Evolutionary conservation across 163 green algal species (phyloP), one percentile per base, ranked within the genome.

Genomic region (Trebouxiophyceae sp.): DNA sequence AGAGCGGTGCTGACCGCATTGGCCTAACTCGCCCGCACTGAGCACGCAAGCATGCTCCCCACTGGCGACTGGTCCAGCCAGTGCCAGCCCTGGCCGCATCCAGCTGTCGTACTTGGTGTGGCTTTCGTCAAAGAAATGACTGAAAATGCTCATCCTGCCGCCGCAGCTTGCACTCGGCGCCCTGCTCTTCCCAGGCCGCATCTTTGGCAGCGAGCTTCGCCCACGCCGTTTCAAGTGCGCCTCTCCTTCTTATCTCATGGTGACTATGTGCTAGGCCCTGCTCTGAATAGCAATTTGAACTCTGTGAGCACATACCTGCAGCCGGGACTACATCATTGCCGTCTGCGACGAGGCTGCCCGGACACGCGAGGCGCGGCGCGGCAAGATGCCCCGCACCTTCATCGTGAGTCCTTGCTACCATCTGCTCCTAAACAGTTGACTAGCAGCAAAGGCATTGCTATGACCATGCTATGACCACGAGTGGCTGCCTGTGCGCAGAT

Each of bases 201-300:
- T 83, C 33, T 22, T 83, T 12, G 76, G 76, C 27, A 81, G 46
- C 4, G 76, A 81, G 56, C 54, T 71, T 4, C 61, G 73, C 4
- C 76, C 76, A 4, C 63, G 76, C 32, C 70, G 59, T 29, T 83
- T 65, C 61, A 81, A 75, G 75, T 81, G 46, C 50, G 70, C 24
- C 54, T 4, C 16, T 58, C 28, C 7, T 24, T 33, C n/a, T 7
- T 26, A 19, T 4, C 22, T 58, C 4, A 28, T 58, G 50, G 12
- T 58, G 50, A 23, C 29, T 28, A 3, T 29, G 22, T n/a, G n/a
- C n/a, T n/a, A n/a, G n/a, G n/a, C n/a, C n/a, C n/a, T n/a, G n/a
- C n/a, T n/a, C n/a, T n/a, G n/a, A n/a, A n/a, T n/a, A 61, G 20
- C n/a, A 33, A 19, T 61, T 7, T 61, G 6, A 7, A 44, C 55